Base-by-base conservation (phyloP, 1,139 yeast species). In the Scheffersomyces stambukii region DNA sequence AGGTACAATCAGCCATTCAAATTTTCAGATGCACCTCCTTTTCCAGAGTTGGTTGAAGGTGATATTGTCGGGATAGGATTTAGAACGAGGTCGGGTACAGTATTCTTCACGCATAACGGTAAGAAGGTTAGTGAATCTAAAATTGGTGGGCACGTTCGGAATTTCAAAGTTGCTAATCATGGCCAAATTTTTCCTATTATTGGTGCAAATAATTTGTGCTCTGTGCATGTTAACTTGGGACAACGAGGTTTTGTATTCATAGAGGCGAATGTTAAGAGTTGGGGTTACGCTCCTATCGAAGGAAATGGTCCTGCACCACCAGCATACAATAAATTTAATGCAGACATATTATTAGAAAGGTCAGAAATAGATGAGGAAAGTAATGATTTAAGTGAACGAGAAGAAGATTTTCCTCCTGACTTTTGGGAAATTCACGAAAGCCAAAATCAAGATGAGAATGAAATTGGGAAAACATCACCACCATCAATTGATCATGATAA, bases 1-100 rank as follows among this genome's bases (percentile, higher is more conserved):
- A 56, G 78, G 29, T 61, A 56, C 38, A 70, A 70, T 40, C 75
- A 70, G 37, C 77, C 78, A 5, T 72, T 75, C 42, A 54, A 58
- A 6, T 49, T 68, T 24, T 33, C 46, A 1, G 40, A 35, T 19
- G 60, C 53, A 1, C 57, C 71, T 1, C 67, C 68, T 3, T 72
- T 75, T 37, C 79, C 81, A 1, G 38, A 46, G 24, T 41, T 72
- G 21, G 49, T 60, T 1, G 68, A 71, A 42, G 84, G 84, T 19
- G 88, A 79, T 45, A 80, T 79, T 17, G 60, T 79, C 13, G 88
- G 88, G 3, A 58, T 80, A 12, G 88, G 88, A 1, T 72, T 77
- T 41, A 61, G 81, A 40, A 68, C 75, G 4, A 58, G 75, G 33
- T 60, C 76, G 28, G 82, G 84, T 4, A 73, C 83, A 0, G 62